Conservation (phyloP, 805 yeast species). For the Zygosaccharomyces bailii region DNA sequence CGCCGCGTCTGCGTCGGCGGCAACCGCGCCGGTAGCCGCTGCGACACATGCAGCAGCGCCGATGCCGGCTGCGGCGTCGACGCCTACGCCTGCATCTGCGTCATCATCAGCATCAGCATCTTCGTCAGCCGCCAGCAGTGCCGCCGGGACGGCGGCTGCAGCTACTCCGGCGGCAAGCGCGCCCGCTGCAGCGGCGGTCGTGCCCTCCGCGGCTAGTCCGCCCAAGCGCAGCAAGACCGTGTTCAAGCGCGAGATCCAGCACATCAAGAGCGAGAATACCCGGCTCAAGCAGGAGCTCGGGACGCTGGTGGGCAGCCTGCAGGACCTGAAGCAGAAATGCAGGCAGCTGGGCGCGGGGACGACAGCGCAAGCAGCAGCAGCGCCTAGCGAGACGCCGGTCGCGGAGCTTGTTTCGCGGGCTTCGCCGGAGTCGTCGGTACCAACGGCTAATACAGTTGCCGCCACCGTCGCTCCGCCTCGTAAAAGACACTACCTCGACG, state of each 20-base stretch:
- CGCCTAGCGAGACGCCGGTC: too few relatives aligned
- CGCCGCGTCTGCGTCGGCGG: not conserved
- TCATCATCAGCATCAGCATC: too few relatives aligned
- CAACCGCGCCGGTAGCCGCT: not conserved
- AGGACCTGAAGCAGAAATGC: constrained; percentile 23
- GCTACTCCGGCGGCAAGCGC: not conserved
- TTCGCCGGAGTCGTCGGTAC: too few relatives aligned
- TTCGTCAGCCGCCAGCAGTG: too few relatives aligned
- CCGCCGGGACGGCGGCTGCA: not conserved
- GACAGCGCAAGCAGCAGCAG: constrained; percentile 2
- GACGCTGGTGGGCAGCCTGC: constrained; percentile 25
- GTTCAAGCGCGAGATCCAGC: constrained; percentile 25
- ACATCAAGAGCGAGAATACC: constrained; percentile 24
- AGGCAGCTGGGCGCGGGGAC: constrained; percentile 5
- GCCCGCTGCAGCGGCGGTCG: not conserved
- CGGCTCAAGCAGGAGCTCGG: constrained; percentile 27
- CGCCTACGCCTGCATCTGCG: too few relatives aligned
- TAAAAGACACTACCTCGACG: constrained; percentile 16
- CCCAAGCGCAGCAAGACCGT: constrained; percentile 18
- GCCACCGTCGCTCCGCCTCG: not conserved
- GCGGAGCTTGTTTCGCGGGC: too few relatives aligned
- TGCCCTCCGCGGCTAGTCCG: constrained; percentile 4
- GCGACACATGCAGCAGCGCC: not conserved
- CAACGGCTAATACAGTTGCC: not conserved
- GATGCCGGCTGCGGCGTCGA: constrained; percentile 6